A percentile compares a stretch with the other conserved stretches of the same genome.
Evolutionary conservation across 2,329 filamentous ascomycete genomes (phyloP).

Genomic region (Beauveria australis): DNA sequence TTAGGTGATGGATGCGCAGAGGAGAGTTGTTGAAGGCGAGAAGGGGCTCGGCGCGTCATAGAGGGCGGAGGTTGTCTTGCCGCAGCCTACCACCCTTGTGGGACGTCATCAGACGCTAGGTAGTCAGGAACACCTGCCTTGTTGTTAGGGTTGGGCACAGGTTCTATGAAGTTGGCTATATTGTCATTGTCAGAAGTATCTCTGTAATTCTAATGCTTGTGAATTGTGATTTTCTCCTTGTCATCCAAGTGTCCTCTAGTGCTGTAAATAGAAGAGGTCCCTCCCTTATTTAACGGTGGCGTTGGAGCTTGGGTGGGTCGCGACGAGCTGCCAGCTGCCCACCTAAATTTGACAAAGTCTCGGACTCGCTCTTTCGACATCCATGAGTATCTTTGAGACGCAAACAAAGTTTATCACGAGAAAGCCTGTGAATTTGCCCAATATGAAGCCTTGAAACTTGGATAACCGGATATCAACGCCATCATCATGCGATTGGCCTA

Average conservation of each 20-base stretch:
- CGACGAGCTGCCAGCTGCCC: constrained; percentile 1
- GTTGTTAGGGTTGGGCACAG: too few relatives aligned
- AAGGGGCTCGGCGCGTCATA: constrained; percentile 10
- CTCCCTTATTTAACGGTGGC: too few relatives aligned
- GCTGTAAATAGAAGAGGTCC: too few relatives aligned
- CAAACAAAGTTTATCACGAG: neutral
- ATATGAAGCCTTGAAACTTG: neutral
- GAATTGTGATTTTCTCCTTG: too few relatives aligned
- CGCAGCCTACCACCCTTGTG: neutral
- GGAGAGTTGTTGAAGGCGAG: neutral
- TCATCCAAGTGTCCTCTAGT: too few relatives aligned
- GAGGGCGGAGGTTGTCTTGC: neutral
- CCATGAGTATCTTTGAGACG: neutral
- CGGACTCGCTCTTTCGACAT: neutral
- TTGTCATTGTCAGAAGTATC: too few relatives aligned
- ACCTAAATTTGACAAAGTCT: neutral
- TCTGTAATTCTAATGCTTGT: too few relatives aligned
- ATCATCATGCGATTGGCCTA: neutral
- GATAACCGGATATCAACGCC: too few relatives aligned
- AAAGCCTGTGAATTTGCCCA: neutral
- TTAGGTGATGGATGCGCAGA: neutral
- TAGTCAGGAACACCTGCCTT: too few relatives aligned
- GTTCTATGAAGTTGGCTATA: too few relatives aligned
- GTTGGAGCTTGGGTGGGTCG: constrained; percentile 6
- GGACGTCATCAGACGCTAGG: constrained; percentile 8